Conservation (phyloP, 148 eudicot species). For the Amaranthus hypochondriacus region DNA sequence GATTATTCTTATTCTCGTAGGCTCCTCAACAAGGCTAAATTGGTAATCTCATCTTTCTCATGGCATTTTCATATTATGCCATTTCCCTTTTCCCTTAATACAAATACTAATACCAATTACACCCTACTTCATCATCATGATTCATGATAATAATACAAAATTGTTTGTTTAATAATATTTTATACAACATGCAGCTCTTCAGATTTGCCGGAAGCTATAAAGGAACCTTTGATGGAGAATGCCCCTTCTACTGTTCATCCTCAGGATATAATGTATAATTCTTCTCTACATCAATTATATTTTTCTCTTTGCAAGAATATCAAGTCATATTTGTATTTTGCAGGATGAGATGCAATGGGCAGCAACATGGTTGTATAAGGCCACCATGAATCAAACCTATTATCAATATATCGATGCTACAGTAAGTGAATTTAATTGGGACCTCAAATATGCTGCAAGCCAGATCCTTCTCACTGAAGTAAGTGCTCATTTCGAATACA, state of each 20-base stretch:
- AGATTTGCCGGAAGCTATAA: conserved; percentile 45
- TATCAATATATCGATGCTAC: conserved; percentile 43
- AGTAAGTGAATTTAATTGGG: conserved; percentile 83
- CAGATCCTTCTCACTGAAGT: conserved; percentile 74
- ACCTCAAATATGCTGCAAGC: conserved; percentile 74
- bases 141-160: background rate
- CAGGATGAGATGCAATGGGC: conserved; percentile 96
- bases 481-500: conserved; percentile 4
- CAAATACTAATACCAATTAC: background rate
- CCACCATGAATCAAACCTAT: conserved; percentile 42
- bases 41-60: conserved; percentile 24
- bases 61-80: background rate
- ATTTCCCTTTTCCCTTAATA: background rate
- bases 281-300: background rate
- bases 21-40: conserved; percentile 59
- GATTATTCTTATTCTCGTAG: conserved; percentile 46
- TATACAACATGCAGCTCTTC: conserved; percentile 49
- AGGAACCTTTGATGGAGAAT: conserved; percentile 77
- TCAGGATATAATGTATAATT: conserved; percentile 62
- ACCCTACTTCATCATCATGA: no score
- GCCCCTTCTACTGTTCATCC: conserved; percentile 89
- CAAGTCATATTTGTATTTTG: background rate
- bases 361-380: conserved; percentile 77
- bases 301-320: conserved; percentile 10
- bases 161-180: background rate